Conservation (phyloP, 73 alveolate genomes). For the Symbiodinium pilosum region DNA sequence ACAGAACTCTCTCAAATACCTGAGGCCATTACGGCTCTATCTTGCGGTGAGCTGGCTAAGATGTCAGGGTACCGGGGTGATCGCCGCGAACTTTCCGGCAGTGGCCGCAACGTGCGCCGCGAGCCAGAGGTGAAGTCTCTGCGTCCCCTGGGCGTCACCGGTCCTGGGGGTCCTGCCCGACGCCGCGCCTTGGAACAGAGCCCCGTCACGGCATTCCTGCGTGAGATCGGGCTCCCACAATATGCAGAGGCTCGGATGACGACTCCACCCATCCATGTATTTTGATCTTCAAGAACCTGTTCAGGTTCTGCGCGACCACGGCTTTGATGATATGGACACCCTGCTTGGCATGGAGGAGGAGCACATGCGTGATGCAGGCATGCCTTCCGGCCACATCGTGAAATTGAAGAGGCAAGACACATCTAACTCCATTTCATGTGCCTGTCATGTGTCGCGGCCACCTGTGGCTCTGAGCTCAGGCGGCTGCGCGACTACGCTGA, state of each 20-base stretch:
- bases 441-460: too few relatives aligned
- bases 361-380: constrained; percentile 68
- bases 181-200: constrained; percentile 73
- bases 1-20: too few relatives aligned
- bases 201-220: constrained; percentile 60
- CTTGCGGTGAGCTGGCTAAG: too few relatives aligned
- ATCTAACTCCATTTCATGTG: too few relatives aligned
- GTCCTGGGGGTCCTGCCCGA: constrained; percentile 1
- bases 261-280: too few relatives aligned
- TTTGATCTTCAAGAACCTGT: too few relatives aligned
- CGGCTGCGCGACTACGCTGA: too few relatives aligned
- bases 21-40: too few relatives aligned
- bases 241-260: constrained; percentile 35
- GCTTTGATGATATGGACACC: constrained; percentile 78
- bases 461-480: too few relatives aligned
- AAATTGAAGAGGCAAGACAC: constrained; percentile 24
- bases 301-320: constrained; percentile 47
- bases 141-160: constrained; percentile 10
- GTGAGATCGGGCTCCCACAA: constrained; percentile 39
- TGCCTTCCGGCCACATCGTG: constrained; percentile 77
- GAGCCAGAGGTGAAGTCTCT: background rate
- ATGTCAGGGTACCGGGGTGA: too few relatives aligned
- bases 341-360: constrained; percentile 66
- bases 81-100: too few relatives aligned
- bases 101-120: background rate